A percentile compares a stretch with the other conserved stretches of the same genome.
These are phyloP conservation scores for Phyllosticta capitalensis DNA, from an alignment of 2,329 filamentous ascomycete species.

Conservation along the genomic window DNA sequence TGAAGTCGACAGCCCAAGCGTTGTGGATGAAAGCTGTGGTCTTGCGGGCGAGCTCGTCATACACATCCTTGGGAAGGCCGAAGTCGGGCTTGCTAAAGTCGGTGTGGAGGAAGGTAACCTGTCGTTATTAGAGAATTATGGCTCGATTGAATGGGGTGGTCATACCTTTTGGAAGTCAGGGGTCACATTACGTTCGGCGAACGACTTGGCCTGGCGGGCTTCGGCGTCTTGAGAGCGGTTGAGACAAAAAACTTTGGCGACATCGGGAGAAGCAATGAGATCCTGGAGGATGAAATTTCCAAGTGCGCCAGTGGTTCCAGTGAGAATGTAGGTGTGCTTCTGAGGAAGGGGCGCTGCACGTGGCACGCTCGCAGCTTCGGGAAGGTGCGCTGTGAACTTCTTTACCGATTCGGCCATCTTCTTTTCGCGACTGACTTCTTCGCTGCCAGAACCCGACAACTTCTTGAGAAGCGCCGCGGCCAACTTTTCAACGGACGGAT, in stretches of 20 bases:
- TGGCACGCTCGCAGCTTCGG: background rate
- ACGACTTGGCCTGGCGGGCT: background rate
- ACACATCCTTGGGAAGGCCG: conserved; percentile 8
- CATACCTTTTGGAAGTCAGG: conserved; percentile 5
- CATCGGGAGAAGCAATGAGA: conserved; percentile 8
- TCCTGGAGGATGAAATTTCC: conserved; percentile 13
- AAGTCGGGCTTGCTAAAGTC: conserved; percentile 11
- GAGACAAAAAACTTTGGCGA: conserved; percentile 13
- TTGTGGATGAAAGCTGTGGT: conserved; percentile 27
- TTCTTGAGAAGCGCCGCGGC: conserved; percentile 12
- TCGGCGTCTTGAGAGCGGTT: conserved; percentile 6
- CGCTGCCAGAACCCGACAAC: background rate
- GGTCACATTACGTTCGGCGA: background rate
- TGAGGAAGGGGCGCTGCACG: background rate
- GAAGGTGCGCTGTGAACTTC: conserved; percentile 20
- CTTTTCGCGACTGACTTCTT: conserved; percentile 12
- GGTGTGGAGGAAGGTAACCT: conserved; percentile 9
- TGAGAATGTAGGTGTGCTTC: conserved; percentile 13
- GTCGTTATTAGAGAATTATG: background rate
- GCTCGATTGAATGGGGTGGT: background rate
- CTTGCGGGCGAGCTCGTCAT: background rate
- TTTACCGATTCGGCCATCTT: conserved; percentile 20
- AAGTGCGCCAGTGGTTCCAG: conserved; percentile 14
- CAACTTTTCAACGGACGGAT: conserved; percentile 22
- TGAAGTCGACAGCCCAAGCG: conserved; percentile 31